Evolutionary conservation across 768 basidiomycete species (phyloP).

Genomic region (Trametes cingulata): DNA sequence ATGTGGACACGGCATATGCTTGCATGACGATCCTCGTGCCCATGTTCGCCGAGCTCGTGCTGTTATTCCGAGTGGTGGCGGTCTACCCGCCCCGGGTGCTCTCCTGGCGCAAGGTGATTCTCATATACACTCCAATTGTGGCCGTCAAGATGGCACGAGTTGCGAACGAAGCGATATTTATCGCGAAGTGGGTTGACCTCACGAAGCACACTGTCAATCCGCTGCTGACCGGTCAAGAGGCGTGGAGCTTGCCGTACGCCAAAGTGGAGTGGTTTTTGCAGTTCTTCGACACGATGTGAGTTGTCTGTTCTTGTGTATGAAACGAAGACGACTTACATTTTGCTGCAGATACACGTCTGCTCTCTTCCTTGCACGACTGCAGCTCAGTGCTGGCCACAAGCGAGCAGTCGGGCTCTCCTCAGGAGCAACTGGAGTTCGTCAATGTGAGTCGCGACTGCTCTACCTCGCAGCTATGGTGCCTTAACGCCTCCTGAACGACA

Average conservation of each 20-base stretch:
- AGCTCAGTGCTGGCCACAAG: neutral
- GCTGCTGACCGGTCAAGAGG: conserved; percentile 6
- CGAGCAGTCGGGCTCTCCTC: neutral
- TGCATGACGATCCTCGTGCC: conserved; percentile 29
- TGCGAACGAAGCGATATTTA: conserved; percentile 20
- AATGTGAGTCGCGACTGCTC: no score
- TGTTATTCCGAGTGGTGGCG: conserved; percentile 39
- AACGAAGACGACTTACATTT: no score
- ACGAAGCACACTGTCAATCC: neutral
- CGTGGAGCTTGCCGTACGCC: conserved; percentile 6
- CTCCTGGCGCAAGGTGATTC: conserved; percentile 13
- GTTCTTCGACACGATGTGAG: conserved; percentile 38
- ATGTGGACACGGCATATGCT: neutral
- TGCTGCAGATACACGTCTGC: neutral
- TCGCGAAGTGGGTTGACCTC: conserved; percentile 6
- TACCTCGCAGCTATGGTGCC: neutral
- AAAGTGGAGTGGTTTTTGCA: conserved; percentile 37
- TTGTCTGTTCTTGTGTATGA: no score
- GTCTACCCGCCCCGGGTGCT: conserved; percentile 35
- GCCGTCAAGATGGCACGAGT: conserved; percentile 36
- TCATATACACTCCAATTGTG: conserved; percentile 32
- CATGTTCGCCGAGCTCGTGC: conserved; percentile 39
- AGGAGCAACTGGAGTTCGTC: no score
- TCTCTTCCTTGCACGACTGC: conserved; percentile 2
- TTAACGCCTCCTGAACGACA: neutral